Percentiles rank a stretch among this genome's conserved stretches.
Conservation (phyloP, 2,329 filamentous ascomycete species). For the Penicillium sp. region DNA sequence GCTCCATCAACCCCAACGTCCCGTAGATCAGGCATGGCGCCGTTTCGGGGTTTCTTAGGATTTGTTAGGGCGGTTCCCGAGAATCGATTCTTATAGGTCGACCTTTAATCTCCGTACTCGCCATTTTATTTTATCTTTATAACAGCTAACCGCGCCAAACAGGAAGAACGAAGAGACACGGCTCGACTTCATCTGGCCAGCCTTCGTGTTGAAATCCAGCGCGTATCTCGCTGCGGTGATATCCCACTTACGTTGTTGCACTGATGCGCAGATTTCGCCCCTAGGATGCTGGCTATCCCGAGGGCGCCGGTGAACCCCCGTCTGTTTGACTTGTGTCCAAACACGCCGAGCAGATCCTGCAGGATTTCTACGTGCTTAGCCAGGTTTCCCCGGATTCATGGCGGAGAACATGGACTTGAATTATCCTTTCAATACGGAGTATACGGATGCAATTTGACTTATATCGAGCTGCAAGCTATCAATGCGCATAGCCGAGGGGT, state of each 20-base stretch:
- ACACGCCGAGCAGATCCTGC: neutral
- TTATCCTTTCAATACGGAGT: neutral
- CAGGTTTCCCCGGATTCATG: neutral
- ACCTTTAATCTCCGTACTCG: neutral
- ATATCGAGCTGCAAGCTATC: slow-evolving; percentile 1
- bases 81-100: neutral
- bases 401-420: neutral
- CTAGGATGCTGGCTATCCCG: neutral
- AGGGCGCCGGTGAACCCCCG: neutral
- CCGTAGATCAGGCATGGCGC: neutral
- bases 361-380: neutral
- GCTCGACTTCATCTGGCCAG: neutral
- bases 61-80: neutral
- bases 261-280: neutral
- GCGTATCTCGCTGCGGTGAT: neutral
- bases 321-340: neutral
- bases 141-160: neutral
- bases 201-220: neutral
- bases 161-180: neutral
- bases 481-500: slow-evolving; percentile 28
- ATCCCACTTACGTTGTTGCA: neutral
- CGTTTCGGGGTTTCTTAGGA: neutral
- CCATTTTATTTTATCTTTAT: neutral
- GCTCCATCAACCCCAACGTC: neutral
- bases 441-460: neutral